These are phyloP conservation scores for Ambrosia artemisiifolia DNA, from an alignment of 129 eudicot genomes.

Conservation along the genomic window DNA sequence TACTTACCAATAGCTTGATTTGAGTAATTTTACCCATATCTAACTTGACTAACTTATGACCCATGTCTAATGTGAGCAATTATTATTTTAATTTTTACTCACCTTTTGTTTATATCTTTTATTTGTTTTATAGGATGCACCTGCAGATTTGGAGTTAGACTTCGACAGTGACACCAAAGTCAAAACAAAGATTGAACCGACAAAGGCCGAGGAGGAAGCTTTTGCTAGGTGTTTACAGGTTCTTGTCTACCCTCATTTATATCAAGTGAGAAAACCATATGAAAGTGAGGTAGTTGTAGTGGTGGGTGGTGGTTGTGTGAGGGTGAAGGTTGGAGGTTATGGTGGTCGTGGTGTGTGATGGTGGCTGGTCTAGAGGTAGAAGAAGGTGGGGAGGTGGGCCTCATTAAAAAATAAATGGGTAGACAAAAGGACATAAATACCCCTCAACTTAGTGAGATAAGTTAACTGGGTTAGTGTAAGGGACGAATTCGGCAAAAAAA, in stretches of 20 bases:
- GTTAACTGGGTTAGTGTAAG: too few relatives aligned
- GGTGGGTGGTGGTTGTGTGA: too few relatives aligned
- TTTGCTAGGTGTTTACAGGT: constrained; percentile 90
- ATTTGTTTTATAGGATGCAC: constrained; percentile 46
- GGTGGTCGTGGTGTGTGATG: too few relatives aligned
- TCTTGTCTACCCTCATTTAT: constrained; percentile 15
- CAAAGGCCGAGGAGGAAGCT: constrained; percentile 99
- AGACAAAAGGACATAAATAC: too few relatives aligned
- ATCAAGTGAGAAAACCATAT: neutral
- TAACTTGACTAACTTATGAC: neutral
- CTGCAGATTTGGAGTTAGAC: constrained; percentile 50
- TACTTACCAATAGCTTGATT: neutral
- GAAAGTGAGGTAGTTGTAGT: too few relatives aligned
- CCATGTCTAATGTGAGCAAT: neutral
- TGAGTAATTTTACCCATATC: neutral
- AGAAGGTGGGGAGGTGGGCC: too few relatives aligned
- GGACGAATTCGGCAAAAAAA: too few relatives aligned
- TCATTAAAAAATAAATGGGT: too few relatives aligned
- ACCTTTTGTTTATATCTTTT: neutral
- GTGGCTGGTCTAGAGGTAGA: too few relatives aligned
- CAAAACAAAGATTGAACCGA: constrained; percentile 70
- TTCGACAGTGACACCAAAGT: constrained; percentile 54
- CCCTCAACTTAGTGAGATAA: too few relatives aligned
- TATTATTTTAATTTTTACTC: neutral
- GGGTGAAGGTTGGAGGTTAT: too few relatives aligned